A percentile compares a stretch with the other conserved stretches of the same genome.
phyloP scores from a whole-genome alignment of 345 rosid species.

The Rhodamnia argentea region DNA sequence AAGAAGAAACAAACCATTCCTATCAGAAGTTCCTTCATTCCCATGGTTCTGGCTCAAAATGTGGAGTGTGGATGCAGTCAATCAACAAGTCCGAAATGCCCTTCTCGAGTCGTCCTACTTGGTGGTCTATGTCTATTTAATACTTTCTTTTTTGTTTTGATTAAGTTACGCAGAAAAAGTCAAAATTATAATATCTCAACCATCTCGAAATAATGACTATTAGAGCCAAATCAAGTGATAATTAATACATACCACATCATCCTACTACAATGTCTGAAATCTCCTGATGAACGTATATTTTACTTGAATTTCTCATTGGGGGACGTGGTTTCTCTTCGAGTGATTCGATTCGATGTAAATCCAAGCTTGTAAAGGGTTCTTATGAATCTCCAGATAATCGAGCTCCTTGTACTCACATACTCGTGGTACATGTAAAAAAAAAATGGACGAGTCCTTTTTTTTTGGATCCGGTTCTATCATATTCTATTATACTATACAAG shows the following conservation, averaged over 20 bases:
- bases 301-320: not conserved
- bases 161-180: not conserved
- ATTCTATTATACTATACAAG: too few relatives aligned
- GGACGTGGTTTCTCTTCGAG: not conserved
- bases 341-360: not conserved
- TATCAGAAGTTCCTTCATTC: not conserved
- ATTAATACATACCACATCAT: not conserved
- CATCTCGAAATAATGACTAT: not conserved
- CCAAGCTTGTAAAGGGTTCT: too few relatives aligned
- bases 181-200: not conserved
- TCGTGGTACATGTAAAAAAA: too few relatives aligned
- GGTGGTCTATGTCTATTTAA: not conserved
- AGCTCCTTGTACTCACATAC: too few relatives aligned
- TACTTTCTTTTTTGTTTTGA: not conserved
- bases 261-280: not conserved
- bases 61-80: not conserved
- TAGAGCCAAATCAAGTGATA: not conserved
- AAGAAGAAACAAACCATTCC: not conserved
- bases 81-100: not conserved
- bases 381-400: too few relatives aligned
- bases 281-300: not conserved
- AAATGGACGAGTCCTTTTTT: too few relatives aligned
- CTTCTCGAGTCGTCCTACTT: not conserved
- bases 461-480: too few relatives aligned
- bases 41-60: not conserved